A percentile compares a stretch with the other conserved stretches of the same genome.
Evolutionary conservation across 2,329 filamentous ascomycete species (phyloP).

Genomic region (Venturia aucupariae): DNA sequence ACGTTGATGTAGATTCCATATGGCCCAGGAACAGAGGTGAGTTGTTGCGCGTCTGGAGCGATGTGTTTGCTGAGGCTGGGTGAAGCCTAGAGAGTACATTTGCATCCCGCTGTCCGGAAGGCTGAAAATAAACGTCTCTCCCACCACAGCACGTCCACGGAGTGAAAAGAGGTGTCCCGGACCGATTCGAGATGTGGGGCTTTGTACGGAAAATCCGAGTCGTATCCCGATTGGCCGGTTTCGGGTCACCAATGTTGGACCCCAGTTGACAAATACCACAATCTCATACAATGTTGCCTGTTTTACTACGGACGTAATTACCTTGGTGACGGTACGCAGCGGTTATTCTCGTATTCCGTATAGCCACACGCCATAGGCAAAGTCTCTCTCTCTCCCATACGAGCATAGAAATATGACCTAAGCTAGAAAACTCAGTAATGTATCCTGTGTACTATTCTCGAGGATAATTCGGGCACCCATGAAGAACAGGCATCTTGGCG

Average conservation of each 20-base stretch:
- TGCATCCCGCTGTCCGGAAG: neutral
- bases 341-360: neutral
- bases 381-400: neutral
- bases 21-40: neutral
- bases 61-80: neutral
- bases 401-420: too few species aligned
- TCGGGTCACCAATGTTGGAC: neutral
- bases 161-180: neutral
- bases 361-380: neutral
- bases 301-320: neutral
- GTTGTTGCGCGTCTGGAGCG: neutral
- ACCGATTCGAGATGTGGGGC: neutral
- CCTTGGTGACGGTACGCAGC: neutral
- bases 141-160: neutral
- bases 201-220: neutral
- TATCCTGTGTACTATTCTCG: too few species aligned
- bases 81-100: neutral
- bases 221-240: neutral
- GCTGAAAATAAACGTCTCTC: neutral
- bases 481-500: neutral
- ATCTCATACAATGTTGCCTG: neutral
- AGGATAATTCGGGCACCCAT: neutral
- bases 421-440: too few species aligned
- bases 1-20: neutral
- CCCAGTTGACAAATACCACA: neutral